These are phyloP conservation scores for Salix brachista DNA, from an alignment of 345 rosid genomes.

Conservation along the genomic window DNA sequence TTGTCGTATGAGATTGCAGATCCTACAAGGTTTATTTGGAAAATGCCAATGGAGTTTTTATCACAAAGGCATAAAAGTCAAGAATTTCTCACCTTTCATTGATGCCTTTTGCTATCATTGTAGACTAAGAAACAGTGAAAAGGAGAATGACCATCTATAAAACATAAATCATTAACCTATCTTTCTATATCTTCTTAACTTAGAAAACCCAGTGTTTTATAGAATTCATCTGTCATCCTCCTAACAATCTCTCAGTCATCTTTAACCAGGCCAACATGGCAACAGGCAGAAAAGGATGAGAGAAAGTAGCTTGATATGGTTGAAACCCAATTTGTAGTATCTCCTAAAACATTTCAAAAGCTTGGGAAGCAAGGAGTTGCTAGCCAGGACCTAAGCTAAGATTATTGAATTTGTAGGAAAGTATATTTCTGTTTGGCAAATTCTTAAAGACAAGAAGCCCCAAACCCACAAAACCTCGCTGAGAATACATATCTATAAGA, in stretches of 20 bases:
- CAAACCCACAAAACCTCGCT: slow-evolving; percentile 56
- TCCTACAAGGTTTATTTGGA: background rate
- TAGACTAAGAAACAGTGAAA: background rate
- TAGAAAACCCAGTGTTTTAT: background rate
- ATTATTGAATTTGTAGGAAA: slow-evolving; percentile 66
- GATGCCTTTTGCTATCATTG: background rate
- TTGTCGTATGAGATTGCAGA: background rate
- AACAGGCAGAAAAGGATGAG: slow-evolving; percentile 72
- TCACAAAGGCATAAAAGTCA: background rate
- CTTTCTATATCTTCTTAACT: background rate
- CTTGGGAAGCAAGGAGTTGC: slow-evolving; percentile 55
- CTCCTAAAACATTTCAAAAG: slow-evolving; percentile 57
- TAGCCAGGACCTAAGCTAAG: slow-evolving; percentile 56
- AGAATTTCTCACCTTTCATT: background rate
- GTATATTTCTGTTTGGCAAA: slow-evolving; percentile 38
- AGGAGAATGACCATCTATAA: background rate
- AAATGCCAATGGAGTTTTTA: background rate
- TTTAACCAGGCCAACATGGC: slow-evolving; percentile 62
- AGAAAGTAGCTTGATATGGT: slow-evolving; percentile 67
- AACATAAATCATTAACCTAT: background rate
- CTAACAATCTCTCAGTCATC: slow-evolving; percentile 51
- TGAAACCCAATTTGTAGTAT: slow-evolving; percentile 41
- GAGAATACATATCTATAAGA: slow-evolving; percentile 70
- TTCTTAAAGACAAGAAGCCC: slow-evolving; percentile 44
- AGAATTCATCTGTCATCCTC: slow-evolving; percentile 53